Conservation (phyloP, 352 stramenopile species). For the Phytophthora colocasiae region DNA sequence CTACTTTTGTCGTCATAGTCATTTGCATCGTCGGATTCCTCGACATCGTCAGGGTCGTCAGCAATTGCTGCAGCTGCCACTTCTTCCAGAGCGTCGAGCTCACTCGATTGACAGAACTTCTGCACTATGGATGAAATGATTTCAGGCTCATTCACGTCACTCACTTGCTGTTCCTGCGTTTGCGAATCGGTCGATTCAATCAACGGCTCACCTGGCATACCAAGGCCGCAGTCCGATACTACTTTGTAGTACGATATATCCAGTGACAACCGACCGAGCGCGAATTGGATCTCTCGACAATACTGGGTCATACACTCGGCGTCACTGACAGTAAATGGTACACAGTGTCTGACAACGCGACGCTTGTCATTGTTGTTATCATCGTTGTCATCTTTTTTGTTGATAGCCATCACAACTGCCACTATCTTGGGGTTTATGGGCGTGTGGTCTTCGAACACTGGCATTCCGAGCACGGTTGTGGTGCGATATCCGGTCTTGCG, state of each 20-base stretch:
- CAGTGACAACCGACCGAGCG: slow-evolving; percentile 62
- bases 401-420: slow-evolving; percentile 83
- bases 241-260: slow-evolving; percentile 82
- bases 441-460: slow-evolving; percentile 69
- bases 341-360: slow-evolving; percentile 19
- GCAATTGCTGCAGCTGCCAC: slow-evolving; percentile 23
- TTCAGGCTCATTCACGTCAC: slow-evolving; percentile 54
- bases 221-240: slow-evolving; percentile 55
- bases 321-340: slow-evolving; percentile 62
- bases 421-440: slow-evolving; percentile 70
- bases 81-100: slow-evolving; percentile 50
- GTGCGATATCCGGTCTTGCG: slow-evolving; percentile 74
- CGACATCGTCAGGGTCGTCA: slow-evolving; percentile 35
- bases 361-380: slow-evolving; percentile 14
- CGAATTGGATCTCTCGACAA: slow-evolving; percentile 75
- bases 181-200: slow-evolving; percentile 12
- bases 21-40: slow-evolving; percentile 24
- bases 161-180: slow-evolving; percentile 9
- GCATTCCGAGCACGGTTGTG: slow-evolving; percentile 69
- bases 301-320: slow-evolving; percentile 57
- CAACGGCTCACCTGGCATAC: slow-evolving; percentile 11
- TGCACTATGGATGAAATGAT: slow-evolving; percentile 71
- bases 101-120: slow-evolving; percentile 62
- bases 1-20: slow-evolving; percentile 12
- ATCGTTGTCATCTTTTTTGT: slow-evolving; percentile 69